phyloP scores from a whole-genome alignment of 192 early-diverging fungal genomes.

The Coemansia sp. region DNA sequence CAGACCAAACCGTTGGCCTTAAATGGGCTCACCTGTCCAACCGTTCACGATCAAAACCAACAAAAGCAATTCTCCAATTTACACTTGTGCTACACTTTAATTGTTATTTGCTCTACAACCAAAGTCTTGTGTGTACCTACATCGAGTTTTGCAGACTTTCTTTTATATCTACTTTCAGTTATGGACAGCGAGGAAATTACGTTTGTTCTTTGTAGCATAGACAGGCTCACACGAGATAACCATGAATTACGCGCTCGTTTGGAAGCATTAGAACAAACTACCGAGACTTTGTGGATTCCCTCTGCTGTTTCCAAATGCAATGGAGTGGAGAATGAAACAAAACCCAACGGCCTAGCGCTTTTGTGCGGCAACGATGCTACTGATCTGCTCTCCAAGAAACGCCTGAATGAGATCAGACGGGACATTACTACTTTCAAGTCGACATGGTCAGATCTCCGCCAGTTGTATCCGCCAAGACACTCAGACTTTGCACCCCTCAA shows the following conservation, averaged over 20 bases:
- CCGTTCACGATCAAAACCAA: too few relatives aligned
- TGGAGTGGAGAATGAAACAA: background rate
- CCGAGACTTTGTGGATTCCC: background rate
- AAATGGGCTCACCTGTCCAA: too few relatives aligned
- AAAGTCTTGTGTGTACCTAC: too few relatives aligned
- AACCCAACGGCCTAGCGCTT: background rate
- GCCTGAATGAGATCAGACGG: background rate
- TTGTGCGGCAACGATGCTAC: background rate
- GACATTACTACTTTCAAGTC: background rate
- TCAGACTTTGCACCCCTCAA: background rate
- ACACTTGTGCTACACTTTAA: too few relatives aligned
- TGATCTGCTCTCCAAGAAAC: background rate
- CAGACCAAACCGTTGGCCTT: too few relatives aligned
- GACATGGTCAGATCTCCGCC: background rate
- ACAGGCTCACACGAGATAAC: background rate
- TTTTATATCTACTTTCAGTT: too few relatives aligned
- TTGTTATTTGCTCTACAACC: too few relatives aligned
- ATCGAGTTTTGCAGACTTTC: too few relatives aligned
- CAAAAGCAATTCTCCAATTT: too few relatives aligned
- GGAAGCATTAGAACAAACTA: background rate
- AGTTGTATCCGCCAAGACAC: background rate
- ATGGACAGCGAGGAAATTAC: constrained; percentile 3
- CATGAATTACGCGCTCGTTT: background rate
- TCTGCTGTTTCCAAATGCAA: background rate
- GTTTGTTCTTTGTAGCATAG: background rate